A percentile compares a stretch with the other conserved stretches of the same genome.
Evolutionary conservation across 2,329 filamentous ascomycete genomes (phyloP).

Genomic region (Apiospora arundinis): DNA sequence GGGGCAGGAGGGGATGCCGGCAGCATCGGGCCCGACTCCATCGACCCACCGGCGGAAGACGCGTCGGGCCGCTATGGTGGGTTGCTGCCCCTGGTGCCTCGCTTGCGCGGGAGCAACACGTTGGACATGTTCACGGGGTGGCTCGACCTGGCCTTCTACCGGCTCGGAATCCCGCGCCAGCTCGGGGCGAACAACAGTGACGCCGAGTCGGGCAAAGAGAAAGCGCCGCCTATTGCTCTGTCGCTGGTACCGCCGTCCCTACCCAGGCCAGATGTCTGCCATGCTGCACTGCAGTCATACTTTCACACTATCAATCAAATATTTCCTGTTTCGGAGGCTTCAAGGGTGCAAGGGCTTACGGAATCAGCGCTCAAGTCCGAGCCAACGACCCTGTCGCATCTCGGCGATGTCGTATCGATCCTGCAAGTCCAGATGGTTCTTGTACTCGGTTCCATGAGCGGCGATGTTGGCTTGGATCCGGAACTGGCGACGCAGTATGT

Average conservation of each 20-base stretch:
- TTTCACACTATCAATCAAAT: conserved; percentile 23
- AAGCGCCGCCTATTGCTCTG: neutral
- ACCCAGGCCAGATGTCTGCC: conserved; percentile 13
- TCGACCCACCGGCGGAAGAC: conserved; percentile 19
- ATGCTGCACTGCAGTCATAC: conserved; percentile 17
- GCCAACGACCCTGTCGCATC: conserved; percentile 15
- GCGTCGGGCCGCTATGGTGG: conserved; percentile 37
- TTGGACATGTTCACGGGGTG: conserved; percentile 24
- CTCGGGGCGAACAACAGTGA: neutral
- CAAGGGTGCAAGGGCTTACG: neutral
- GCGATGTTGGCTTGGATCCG: neutral
- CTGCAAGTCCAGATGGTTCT: neutral
- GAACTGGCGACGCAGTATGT: neutral
- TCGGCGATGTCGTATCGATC: conserved; percentile 17
- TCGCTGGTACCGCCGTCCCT: conserved; percentile 16
- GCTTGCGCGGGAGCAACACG: conserved; percentile 18
- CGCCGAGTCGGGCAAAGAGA: neutral
- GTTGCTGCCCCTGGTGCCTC: conserved; percentile 25
- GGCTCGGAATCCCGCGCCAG: conserved; percentile 20
- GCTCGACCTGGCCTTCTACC: conserved; percentile 25
- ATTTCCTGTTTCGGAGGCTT: conserved; percentile 23
- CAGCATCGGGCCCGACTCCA: conserved; percentile 17
- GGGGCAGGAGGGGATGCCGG: neutral
- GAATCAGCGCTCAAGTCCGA: neutral
- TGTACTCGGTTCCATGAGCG: neutral